Percentiles rank a stretch among this genome's conserved stretches.
phyloP scores from a whole-genome alignment of 1,139 yeast genomes.

The Zygosaccharomyces pseudobailii region DNA sequence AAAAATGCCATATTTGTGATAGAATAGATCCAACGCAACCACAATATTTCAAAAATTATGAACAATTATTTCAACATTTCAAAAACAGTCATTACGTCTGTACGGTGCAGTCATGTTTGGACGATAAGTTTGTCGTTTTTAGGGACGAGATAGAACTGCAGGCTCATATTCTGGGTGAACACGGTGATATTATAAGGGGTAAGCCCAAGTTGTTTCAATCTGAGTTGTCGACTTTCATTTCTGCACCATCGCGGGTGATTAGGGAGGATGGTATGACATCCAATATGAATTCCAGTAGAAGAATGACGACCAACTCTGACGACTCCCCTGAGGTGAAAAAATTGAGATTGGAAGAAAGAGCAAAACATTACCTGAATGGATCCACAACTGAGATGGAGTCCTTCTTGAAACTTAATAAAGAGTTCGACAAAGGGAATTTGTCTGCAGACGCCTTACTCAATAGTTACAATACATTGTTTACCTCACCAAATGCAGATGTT shows the following conservation, averaged over 20 bases:
- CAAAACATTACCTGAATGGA: constrained; percentile 67
- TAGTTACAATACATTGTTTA: constrained; percentile 51
- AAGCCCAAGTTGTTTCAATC: constrained; percentile 53
- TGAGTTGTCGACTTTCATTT: constrained; percentile 58
- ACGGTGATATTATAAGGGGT: constrained; percentile 54
- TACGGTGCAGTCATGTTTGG: constrained; percentile 75
- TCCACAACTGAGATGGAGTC: constrained; percentile 43
- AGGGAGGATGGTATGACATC: constrained; percentile 17
- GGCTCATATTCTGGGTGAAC: constrained; percentile 84
- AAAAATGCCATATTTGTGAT: constrained; percentile 87
- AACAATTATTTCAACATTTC: constrained; percentile 71
- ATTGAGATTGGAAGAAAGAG: constrained; percentile 75
- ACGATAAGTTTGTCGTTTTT: constrained; percentile 87
- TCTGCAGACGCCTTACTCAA: constrained; percentile 46
- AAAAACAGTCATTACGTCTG: constrained; percentile 70
- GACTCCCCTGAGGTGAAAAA: constrained; percentile 45
- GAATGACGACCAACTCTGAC: constrained; percentile 11
- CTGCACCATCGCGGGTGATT: constrained; percentile 29
- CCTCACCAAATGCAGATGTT: constrained; percentile 42
- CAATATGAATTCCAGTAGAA: constrained; percentile 17
- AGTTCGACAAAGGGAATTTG: constrained; percentile 45
- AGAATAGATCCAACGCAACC: constrained; percentile 60
- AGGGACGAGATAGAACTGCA: constrained; percentile 79
- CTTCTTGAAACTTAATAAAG: constrained; percentile 48
- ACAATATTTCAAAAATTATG: constrained; percentile 75